phyloP scores from a whole-genome alignment of 2,329 filamentous ascomycete genomes.

The Basipetospora chlamydospora region DNA sequence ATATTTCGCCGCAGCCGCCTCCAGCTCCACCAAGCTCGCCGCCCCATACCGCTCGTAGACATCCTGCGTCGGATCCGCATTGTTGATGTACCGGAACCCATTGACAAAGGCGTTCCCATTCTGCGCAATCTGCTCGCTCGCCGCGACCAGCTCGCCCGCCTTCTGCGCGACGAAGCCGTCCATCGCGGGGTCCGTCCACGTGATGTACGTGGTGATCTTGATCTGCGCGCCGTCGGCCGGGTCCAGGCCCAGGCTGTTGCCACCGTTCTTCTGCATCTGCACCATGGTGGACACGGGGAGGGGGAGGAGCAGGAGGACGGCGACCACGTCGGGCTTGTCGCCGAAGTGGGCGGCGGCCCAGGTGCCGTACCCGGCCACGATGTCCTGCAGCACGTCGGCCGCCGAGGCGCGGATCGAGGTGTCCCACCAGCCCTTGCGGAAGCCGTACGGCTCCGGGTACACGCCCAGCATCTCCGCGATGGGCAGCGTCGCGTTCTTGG shows the following conservation, averaged over 20 bases:
- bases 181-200: conserved; percentile 11
- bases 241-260: conserved; percentile 21
- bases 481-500: conserved; percentile 4
- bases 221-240: conserved; percentile 13
- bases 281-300: conserved; percentile 22
- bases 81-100: conserved; percentile 25
- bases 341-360: conserved; percentile 2
- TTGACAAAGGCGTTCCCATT: conserved; percentile 1
- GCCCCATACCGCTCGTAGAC: conserved; percentile 23
- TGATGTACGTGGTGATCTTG: conserved; percentile 10
- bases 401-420: conserved; percentile 10
- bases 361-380: conserved; percentile 9
- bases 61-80: conserved; percentile 23
- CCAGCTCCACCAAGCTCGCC: conserved; percentile 19
- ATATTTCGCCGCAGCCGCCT: conserved; percentile 15
- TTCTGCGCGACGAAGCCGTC: conserved; percentile 10
- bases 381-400: conserved; percentile 11
- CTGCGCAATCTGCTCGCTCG: conserved; percentile 8
- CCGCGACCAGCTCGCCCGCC: conserved; percentile 9
- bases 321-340: conserved; percentile 12
- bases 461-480: conserved; percentile 4
- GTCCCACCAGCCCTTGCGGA: conserved; percentile 12
- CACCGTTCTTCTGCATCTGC: conserved; percentile 20
- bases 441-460: conserved; percentile 8
- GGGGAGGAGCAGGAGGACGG: conserved; percentile 22